phyloP scores from a whole-genome alignment of 768 basidiomycete species.

The Hemileccinum rubropunctum region DNA sequence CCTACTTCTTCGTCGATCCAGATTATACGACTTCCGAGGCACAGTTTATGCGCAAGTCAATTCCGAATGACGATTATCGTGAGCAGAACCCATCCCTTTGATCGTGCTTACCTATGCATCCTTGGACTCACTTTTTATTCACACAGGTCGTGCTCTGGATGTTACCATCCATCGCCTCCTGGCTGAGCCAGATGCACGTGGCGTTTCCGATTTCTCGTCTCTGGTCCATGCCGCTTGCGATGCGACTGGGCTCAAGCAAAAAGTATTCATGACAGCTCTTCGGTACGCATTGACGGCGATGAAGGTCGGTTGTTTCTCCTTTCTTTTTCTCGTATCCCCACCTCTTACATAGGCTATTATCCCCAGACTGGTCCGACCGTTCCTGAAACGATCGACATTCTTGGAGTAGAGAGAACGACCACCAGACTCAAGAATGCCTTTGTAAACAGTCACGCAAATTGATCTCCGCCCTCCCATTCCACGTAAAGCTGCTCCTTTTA shows the following conservation, averaged over 20 bases:
- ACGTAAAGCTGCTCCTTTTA: too few relatives aligned
- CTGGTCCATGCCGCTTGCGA: slow-evolving; percentile 46
- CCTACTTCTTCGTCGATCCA: slow-evolving; percentile 79
- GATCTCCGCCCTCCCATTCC: background rate
- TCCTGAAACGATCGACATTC: slow-evolving; percentile 37
- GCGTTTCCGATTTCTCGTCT: slow-evolving; percentile 27
- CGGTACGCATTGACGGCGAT: slow-evolving; percentile 78
- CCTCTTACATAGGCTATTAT: background rate
- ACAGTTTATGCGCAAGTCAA: slow-evolving; percentile 44
- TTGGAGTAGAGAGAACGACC: slow-evolving; percentile 32
- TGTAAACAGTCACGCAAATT: background rate
- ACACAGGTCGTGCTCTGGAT: slow-evolving; percentile 11
- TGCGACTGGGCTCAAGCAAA: slow-evolving; percentile 39
- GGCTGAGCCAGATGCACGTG: background rate
- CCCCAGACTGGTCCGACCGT: slow-evolving; percentile 43
- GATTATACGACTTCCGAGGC: slow-evolving; percentile 57
- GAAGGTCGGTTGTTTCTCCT: slow-evolving; percentile 52
- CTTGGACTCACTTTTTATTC: too few relatives aligned
- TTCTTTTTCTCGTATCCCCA: background rate
- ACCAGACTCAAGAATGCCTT: slow-evolving; percentile 18
- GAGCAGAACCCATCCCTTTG: slow-evolving; percentile 19
- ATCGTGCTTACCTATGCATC: background rate
- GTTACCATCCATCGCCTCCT: slow-evolving; percentile 5
- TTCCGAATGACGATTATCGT: slow-evolving; percentile 47
- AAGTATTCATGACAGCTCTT: slow-evolving; percentile 66